These are phyloP conservation scores for Kwoniella shandongensis DNA, from an alignment of 768 basidiomycete genomes.

Conservation along the genomic window DNA sequence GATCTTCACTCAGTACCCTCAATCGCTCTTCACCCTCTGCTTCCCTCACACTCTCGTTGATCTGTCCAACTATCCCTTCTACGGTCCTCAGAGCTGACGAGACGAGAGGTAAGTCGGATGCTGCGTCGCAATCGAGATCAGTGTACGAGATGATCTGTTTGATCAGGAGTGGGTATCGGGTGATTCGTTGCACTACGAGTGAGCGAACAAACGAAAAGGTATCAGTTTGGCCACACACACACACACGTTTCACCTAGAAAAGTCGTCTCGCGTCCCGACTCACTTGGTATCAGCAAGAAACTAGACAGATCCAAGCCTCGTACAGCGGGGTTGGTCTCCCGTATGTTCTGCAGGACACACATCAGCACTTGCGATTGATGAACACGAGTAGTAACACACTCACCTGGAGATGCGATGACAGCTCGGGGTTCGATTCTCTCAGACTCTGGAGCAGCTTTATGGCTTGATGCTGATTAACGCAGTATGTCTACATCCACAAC, in stretches of 20 bases:
- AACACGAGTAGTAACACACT: constrained; percentile 11
- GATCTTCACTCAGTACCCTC: constrained; percentile 67
- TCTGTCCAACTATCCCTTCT: constrained; percentile 70
- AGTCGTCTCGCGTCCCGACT: constrained; percentile 39
- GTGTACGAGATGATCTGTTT: constrained; percentile 18
- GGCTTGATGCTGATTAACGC: constrained; percentile 79
- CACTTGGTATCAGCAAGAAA: constrained; percentile 88
- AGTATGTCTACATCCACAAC: constrained; percentile 65
- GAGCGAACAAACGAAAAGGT: no score
- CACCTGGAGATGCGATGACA: constrained; percentile 70
- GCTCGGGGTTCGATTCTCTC: constrained; percentile 65
- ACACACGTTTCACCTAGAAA: not conserved
- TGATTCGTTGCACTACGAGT: constrained; percentile 83
- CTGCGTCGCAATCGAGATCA: not conserved
- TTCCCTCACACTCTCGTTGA: constrained; percentile 85
- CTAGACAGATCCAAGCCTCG: constrained; percentile 85
- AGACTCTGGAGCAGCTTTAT: constrained; percentile 73
- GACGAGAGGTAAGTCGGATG: constrained; percentile 62
- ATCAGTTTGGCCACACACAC: constrained; percentile 1
- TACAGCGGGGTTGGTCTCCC: constrained; percentile 69
- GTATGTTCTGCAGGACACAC: constrained; percentile 60
- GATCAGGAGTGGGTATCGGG: constrained; percentile 86
- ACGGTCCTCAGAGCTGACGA: constrained; percentile 63
- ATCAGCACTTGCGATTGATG: not conserved
- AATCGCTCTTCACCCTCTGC: constrained; percentile 80